These are phyloP conservation scores for Phytopythium chamaehyphon DNA, from an alignment of 352 stramenopile genomes.

Conservation along the genomic window DNA sequence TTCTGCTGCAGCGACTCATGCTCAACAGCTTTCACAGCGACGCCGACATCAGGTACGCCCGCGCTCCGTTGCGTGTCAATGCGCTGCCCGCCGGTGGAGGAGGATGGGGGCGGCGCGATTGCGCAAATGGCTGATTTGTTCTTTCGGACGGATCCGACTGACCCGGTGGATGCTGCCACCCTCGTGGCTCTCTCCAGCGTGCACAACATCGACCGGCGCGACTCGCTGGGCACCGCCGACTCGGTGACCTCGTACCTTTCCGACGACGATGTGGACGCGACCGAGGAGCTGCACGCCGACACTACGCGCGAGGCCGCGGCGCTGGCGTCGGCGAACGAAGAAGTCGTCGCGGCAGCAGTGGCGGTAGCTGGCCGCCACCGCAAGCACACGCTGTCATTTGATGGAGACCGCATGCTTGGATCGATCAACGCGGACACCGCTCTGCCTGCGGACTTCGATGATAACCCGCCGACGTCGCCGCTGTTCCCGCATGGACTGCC, in stretches of 20 bases:
- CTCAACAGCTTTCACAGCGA: slow-evolving; percentile 74
- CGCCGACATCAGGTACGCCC: slow-evolving; percentile 59
- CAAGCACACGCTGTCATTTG: slow-evolving; percentile 38
- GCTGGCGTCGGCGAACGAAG: slow-evolving; percentile 19
- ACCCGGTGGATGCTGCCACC: background rate
- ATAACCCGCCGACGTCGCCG: slow-evolving; percentile 12
- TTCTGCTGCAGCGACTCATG: slow-evolving; percentile 82
- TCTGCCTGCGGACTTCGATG: slow-evolving; percentile 5
- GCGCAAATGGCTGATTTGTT: slow-evolving; percentile 12
- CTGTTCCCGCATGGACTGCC: slow-evolving; percentile 35
- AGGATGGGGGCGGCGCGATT: slow-evolving; percentile 9
- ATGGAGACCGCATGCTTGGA: slow-evolving; percentile 18
- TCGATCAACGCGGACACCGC: slow-evolving; percentile 16
- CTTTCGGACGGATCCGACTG: no score
- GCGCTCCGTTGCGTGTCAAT: background rate
- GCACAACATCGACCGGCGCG: slow-evolving; percentile 67
- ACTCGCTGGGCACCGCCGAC: slow-evolving; percentile 36
- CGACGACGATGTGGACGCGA: slow-evolving; percentile 20
- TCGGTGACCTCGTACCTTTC: slow-evolving; percentile 35
- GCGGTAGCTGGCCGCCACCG: slow-evolving; percentile 32
- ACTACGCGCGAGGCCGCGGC: slow-evolving; percentile 6
- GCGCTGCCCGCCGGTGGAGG: background rate
- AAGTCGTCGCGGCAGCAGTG: slow-evolving; percentile 39
- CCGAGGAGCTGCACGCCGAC: slow-evolving; percentile 4
- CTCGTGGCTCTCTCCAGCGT: slow-evolving; percentile 29